A percentile compares a stretch with the other conserved stretches of the same genome.
phyloP scores from a whole-genome alignment of 2,329 filamentous ascomycete species.

The Beauveria asiatica region DNA sequence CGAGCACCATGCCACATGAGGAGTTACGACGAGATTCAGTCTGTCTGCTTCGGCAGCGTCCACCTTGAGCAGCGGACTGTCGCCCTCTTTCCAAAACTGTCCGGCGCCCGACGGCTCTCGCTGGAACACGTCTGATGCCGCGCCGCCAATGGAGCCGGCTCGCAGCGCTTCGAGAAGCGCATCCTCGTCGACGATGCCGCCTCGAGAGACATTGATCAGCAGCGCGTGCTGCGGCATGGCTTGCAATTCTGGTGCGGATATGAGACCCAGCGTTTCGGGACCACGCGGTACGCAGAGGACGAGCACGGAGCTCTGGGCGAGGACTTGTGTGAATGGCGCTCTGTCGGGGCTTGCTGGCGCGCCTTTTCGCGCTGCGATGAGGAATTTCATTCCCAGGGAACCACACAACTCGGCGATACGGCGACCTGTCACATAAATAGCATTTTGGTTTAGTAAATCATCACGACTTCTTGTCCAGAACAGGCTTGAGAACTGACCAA shows the following conservation, averaged over 20 bases:
- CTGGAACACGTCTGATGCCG: conserved; percentile 26
- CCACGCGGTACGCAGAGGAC: conserved; percentile 19
- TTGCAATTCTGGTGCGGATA: conserved; percentile 14
- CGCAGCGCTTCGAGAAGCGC: conserved; percentile 24
- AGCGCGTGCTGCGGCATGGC: conserved; percentile 18
- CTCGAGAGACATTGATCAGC: conserved; percentile 23
- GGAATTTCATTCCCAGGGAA: conserved; percentile 17
- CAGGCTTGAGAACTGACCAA: background rate
- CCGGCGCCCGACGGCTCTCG: conserved; percentile 16
- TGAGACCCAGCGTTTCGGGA: conserved; percentile 15
- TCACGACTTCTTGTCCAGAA: background rate
- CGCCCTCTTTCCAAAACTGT: background rate
- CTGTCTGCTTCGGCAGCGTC: background rate
- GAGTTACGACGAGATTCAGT: conserved; percentile 12
- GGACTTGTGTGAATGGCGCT: conserved; percentile 15
- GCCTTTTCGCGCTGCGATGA: conserved; percentile 18
- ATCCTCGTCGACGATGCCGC: conserved; percentile 26
- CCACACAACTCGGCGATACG: conserved; percentile 16
- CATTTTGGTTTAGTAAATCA: background rate
- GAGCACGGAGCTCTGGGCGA: conserved; percentile 17
- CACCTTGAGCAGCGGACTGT: conserved; percentile 3
- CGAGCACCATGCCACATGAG: conserved; percentile 13
- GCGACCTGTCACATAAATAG: conserved; percentile 13
- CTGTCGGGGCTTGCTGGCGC: background rate
- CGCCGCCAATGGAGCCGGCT: conserved; percentile 23